Evolutionary conservation across 2,329 filamentous ascomycete species (phyloP).

Genomic region (Blastomyces emzantsi): DNA sequence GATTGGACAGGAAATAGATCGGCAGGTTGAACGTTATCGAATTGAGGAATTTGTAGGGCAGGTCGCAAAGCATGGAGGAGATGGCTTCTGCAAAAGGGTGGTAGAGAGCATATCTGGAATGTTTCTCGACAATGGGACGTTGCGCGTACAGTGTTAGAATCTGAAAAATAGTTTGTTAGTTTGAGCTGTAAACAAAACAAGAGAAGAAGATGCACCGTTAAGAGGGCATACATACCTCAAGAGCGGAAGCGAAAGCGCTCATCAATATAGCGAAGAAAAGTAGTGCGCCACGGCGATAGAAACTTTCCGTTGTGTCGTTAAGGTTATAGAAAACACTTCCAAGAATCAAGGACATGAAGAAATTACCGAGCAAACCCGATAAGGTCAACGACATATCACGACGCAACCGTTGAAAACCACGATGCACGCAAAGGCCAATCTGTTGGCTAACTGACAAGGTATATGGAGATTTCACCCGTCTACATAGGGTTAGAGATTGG

Average conservation of each 20-base stretch:
- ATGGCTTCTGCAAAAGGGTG: slow-evolving; percentile 81
- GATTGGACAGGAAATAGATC: slow-evolving; percentile 79
- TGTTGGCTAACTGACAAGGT: slow-evolving; percentile 72
- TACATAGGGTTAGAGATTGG: slow-evolving; percentile 12
- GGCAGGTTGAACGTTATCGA: slow-evolving; percentile 65
- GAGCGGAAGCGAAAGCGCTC: slow-evolving; percentile 71
- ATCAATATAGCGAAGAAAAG: slow-evolving; percentile 82
- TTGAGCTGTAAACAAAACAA: slow-evolving; percentile 17
- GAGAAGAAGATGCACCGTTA: slow-evolving; percentile 18
- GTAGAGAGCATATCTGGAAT: slow-evolving; percentile 75
- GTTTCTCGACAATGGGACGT: slow-evolving; percentile 87
- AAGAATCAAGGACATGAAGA: slow-evolving; percentile 66
- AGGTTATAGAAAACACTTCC: slow-evolving; percentile 75
- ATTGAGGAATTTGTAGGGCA: slow-evolving; percentile 75
- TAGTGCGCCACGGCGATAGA: slow-evolving; percentile 68
- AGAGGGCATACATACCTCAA: slow-evolving; percentile 48
- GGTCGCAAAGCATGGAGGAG: slow-evolving; percentile 73
- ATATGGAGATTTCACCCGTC: slow-evolving; percentile 64
- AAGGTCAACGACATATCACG: slow-evolving; percentile 68
- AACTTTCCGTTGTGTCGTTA: slow-evolving; percentile 52
- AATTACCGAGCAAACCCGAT: slow-evolving; percentile 57
- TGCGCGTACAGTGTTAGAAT: slow-evolving; percentile 81
- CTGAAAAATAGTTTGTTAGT: slow-evolving; percentile 28
- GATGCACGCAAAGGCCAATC: slow-evolving; percentile 65
- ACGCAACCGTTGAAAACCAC: slow-evolving; percentile 65